A percentile compares a stretch with the other conserved stretches of the same genome.
Evolutionary conservation across 2,329 filamentous ascomycete genomes (phyloP).

Genomic region (Colletotrichum sp.): DNA sequence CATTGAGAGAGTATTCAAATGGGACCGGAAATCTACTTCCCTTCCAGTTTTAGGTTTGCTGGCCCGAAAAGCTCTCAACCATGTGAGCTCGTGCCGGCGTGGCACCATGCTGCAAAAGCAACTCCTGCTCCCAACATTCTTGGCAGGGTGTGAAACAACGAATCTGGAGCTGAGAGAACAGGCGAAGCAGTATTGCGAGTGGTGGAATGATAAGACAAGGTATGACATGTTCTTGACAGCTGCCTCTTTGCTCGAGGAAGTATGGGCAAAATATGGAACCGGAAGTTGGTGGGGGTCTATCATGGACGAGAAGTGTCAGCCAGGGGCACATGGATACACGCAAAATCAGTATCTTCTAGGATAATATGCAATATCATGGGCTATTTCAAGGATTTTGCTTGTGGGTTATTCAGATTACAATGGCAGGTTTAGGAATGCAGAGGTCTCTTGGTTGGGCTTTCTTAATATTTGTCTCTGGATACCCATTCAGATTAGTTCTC

Average conservation of each 20-base stretch:
- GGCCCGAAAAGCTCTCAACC: conserved; percentile 31
- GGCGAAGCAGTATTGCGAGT: conserved; percentile 31
- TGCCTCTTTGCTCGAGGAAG: conserved; percentile 21
- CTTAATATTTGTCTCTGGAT: background rate
- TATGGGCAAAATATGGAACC: conserved; percentile 15
- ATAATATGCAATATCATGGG: background rate
- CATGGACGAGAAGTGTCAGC: background rate
- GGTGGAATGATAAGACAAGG: conserved; percentile 33
- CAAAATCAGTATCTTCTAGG: background rate
- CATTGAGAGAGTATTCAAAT: conserved; percentile 33
- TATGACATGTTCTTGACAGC: conserved; percentile 35
- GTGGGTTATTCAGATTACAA: background rate
- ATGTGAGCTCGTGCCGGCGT: conserved; percentile 31
- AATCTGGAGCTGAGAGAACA: conserved; percentile 26
- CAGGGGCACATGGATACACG: background rate
- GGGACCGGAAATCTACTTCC: conserved; percentile 5
- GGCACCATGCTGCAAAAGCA: conserved; percentile 37
- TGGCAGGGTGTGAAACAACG: conserved; percentile 34
- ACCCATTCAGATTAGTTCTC: background rate
- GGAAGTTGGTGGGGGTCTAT: background rate
- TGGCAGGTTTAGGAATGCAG: background rate
- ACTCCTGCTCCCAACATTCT: conserved; percentile 38
- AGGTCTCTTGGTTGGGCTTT: background rate
- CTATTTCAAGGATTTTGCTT: background rate
- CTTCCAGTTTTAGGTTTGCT: conserved; percentile 24